Evolutionary conservation across 805 yeast genomes (phyloP).

Genomic region (Pichia rugopelliculosa): DNA sequence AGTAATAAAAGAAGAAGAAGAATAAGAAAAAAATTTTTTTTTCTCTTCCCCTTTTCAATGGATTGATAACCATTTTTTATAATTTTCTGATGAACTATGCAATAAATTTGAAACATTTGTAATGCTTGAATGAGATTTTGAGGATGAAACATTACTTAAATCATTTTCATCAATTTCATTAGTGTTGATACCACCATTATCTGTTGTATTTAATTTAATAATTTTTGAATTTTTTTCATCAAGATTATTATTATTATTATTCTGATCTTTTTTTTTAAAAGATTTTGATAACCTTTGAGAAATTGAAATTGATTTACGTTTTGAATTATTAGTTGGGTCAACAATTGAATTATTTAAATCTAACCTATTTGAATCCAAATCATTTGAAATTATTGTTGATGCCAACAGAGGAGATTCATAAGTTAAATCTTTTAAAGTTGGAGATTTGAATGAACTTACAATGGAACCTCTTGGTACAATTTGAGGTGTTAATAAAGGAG

Average conservation of each 20-base stretch:
- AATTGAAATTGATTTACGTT: neutral
- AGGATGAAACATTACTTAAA: neutral
- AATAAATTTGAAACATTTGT: slow-evolving; percentile 25
- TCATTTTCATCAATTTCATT: neutral
- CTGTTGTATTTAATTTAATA: neutral
- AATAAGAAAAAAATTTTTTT: too few species aligned
- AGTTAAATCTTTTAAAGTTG: slow-evolving; percentile 20
- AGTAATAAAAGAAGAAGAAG: neutral
- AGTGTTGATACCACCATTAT: neutral
- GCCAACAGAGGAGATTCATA: slow-evolving; percentile 28
- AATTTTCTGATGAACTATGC: slow-evolving; percentile 26
- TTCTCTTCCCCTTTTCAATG: slow-evolving; percentile 8
- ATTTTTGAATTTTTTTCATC: neutral
- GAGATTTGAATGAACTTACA: slow-evolving; percentile 17
- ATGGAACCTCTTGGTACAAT: slow-evolving; percentile 12
- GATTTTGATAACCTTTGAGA: slow-evolving; percentile 3
- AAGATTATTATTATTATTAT: neutral
- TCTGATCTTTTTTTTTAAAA: neutral
- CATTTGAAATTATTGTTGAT: slow-evolving; percentile 12
- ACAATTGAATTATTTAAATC: slow-evolving; percentile 21
- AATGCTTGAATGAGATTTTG: slow-evolving; percentile 9
- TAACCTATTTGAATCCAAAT: slow-evolving; percentile 26
- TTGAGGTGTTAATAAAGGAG: slow-evolving; percentile 28
- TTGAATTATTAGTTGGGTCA: neutral
- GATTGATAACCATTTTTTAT: slow-evolving; percentile 27